phyloP scores from a whole-genome alignment of 2,329 filamentous ascomycete genomes.

The Endoconidiophora laricicola region DNA sequence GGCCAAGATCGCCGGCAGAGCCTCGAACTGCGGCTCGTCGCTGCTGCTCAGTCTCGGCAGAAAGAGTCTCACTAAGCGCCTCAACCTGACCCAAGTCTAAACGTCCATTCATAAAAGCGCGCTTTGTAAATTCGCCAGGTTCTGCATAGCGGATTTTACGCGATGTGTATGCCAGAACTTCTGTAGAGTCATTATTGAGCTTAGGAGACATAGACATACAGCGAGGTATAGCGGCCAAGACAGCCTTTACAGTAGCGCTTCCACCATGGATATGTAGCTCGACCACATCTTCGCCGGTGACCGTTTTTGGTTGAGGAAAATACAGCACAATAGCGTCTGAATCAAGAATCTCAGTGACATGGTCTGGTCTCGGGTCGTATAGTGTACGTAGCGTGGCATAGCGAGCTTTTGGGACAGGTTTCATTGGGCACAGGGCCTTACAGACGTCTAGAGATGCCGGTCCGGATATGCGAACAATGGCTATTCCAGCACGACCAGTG shows the following conservation, averaged over 20 bases:
- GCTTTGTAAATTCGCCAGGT: constrained; percentile 84
- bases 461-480: constrained; percentile 76
- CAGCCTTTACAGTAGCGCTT: constrained; percentile 70
- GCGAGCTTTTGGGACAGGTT: constrained; percentile 29
- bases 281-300: constrained; percentile 82
- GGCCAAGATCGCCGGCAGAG: constrained; percentile 50
- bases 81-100: constrained; percentile 76
- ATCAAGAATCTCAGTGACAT: constrained; percentile 45
- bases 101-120: constrained; percentile 75
- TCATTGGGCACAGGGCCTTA: constrained; percentile 31
- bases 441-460: constrained; percentile 46
- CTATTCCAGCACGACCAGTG: constrained; percentile 72
- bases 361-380: constrained; percentile 30
- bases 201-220: constrained; percentile 20
- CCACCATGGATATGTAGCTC: constrained; percentile 94
- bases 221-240: constrained; percentile 57
- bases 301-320: constrained; percentile 66
- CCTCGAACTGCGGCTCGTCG: constrained; percentile 71
- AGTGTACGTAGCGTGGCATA: constrained; percentile 60
- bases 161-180: not conserved
- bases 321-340: constrained; percentile 65
- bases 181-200: not conserved
- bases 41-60: constrained; percentile 79
- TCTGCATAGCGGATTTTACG: constrained; percentile 65
- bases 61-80: constrained; percentile 43